Conservation (phyloP, 331 rosid genomes). For the Acacia pycnantha region DNA sequence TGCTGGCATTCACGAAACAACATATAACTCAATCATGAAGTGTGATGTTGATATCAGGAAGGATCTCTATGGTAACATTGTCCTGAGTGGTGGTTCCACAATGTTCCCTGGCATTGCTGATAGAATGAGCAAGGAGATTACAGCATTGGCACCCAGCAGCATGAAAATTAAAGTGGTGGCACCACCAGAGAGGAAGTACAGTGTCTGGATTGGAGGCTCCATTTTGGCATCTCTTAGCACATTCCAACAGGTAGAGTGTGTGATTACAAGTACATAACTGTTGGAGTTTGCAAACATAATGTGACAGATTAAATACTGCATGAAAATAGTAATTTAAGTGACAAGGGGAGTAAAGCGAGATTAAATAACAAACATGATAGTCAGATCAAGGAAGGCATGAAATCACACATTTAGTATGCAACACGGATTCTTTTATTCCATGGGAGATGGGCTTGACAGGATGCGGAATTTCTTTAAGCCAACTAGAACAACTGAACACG, state of each 20-base stretch:
- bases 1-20: slow-evolving; percentile 94
- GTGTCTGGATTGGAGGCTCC: slow-evolving; percentile 99
- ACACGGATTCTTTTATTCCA: background rate
- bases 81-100: slow-evolving; percentile 93
- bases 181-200: slow-evolving; percentile 97
- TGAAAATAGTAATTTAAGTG: background rate
- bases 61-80: slow-evolving; percentile 96
- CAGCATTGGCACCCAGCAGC: slow-evolving; percentile 96
- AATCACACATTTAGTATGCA: background rate
- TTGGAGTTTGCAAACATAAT: background rate
- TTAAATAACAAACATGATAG: background rate
- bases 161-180: slow-evolving; percentile 97
- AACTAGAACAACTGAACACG: background rate
- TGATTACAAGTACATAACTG: background rate
- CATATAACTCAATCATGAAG: slow-evolving; percentile 95
- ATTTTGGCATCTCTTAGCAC: slow-evolving; percentile 98
- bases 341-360: background rate
- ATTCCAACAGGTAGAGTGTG: slow-evolving; percentile 87
- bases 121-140: slow-evolving; percentile 97
- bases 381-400: background rate
- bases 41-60: slow-evolving; percentile 95
- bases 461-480: background rate
- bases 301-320: background rate
- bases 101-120: slow-evolving; percentile 99
- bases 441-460: background rate